phyloP scores from a whole-genome alignment of 2,329 filamentous ascomycete species.

The Byssoonygena ceratinophila region DNA sequence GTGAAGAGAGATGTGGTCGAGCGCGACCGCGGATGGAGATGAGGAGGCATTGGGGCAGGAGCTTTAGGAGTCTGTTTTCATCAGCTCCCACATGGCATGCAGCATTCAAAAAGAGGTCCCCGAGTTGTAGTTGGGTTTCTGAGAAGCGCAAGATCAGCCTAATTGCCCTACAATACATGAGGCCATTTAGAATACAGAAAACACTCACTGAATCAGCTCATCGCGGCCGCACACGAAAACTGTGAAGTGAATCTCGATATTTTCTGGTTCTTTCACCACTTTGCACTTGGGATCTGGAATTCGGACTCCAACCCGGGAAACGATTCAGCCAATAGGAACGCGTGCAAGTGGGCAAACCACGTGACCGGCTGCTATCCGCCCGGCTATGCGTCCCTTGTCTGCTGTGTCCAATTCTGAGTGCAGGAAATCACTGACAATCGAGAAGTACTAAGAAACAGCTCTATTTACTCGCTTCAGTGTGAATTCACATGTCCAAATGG shows the following conservation, averaged over 20 bases:
- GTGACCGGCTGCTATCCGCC: not conserved
- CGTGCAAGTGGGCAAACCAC: not conserved
- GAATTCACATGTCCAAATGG: too few species aligned
- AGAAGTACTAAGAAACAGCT: too few species aligned
- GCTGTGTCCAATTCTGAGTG: not conserved
- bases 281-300: not conserved
- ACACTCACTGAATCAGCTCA: not conserved
- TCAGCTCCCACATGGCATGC: not conserved
- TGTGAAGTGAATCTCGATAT: not conserved
- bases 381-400: not conserved
- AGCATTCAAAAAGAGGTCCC: not conserved
- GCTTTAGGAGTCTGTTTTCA: not conserved
- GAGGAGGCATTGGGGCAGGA: constrained; percentile 55
- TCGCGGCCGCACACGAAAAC: not conserved
- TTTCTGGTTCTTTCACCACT: not conserved
- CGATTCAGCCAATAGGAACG: not conserved
- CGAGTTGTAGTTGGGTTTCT: not conserved
- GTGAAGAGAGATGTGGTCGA: constrained; percentile 92
- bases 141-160: not conserved
- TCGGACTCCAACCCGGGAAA: not conserved
- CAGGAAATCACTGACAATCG: too few species aligned
- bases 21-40: constrained; percentile 85
- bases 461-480: too few species aligned
- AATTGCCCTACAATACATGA: not conserved
- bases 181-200: not conserved